Base-by-base conservation (phyloP, 805 yeast species). In the Clavispora fructus region DNA sequence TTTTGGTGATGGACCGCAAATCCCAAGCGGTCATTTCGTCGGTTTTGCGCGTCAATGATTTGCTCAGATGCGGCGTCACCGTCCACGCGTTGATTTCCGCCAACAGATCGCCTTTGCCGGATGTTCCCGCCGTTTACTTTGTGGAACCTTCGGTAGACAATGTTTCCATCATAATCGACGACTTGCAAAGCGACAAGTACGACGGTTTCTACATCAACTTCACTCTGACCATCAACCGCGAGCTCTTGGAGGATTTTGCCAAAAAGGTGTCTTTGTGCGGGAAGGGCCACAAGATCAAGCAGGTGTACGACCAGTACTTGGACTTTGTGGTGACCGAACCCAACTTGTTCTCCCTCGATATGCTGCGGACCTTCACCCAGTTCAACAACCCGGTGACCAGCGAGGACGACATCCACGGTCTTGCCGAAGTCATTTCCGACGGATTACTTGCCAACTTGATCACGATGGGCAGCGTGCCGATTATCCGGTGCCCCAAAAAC, bases 291-390 rank as follows among this genome's bases (percentile, higher is more conserved):
- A 80, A 79, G 56, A 85, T 94, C 46, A 79, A 84, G 52, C 98
- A 92, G 64, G 95, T 94, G 6, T 94, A 74, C 65, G 99, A 94
- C 65, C 99, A 94, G 66, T 94, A 91, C 65, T 72, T 92, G 51
- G 91, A 92, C 66, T 94, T 88, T 61, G 74, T 89, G 9, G 97
- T 92, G 19, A 86, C 97, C 1, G 99, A 94, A 62, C 95, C 96
- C 19, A 86, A 88, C 59, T 71, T 94, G 35, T 94, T 91, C 62
- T 83, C 92, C 12, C 71, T 94, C 45, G 95, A 88, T 46, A 59
- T 85, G 47, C 74, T 79, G 1, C 65, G 77, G 26, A 79, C 85
- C 4, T 94, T 87, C 66, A 76, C 83, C 7, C 67, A 73, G 39
- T 77, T 94, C 62, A 86, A 87, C 59, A 77, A 74, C 55, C 90